These are phyloP conservation scores for Hyphodiscus hymeniophilus DNA, from an alignment of 495 filamentous ascomycete species.

Conservation along the genomic window DNA sequence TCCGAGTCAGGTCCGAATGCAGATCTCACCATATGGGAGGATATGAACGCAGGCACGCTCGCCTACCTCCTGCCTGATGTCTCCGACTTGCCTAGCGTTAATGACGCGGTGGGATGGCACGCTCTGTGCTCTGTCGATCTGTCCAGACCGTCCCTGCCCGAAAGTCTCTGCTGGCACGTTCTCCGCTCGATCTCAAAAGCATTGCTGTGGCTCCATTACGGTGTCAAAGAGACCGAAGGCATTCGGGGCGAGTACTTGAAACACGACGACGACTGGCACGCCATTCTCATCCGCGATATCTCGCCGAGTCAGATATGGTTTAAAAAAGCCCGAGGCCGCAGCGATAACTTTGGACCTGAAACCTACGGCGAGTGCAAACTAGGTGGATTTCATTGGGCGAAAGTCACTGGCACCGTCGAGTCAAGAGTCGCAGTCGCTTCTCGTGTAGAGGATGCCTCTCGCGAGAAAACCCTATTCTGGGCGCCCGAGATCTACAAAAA, in stretches of 20 bases:
- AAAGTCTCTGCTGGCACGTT: constrained; percentile 22
- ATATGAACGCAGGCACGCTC: constrained; percentile 19
- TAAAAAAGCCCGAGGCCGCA: constrained; percentile 31
- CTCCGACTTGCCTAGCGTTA: not conserved
- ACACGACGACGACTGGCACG: constrained; percentile 32
- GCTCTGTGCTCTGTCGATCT: constrained; percentile 11
- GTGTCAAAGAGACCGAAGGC: constrained; percentile 17
- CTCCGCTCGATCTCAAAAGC: constrained; percentile 12
- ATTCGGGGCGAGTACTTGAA: constrained; percentile 12
- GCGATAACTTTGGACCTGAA: too few species aligned
- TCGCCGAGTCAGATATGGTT: constrained; percentile 35
- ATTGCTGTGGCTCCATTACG: constrained; percentile 21
- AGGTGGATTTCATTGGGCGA: constrained; percentile 31
- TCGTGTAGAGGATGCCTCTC: constrained; percentile 2
- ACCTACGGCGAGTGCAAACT: constrained; percentile 41
- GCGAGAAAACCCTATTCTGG: constrained; percentile 13
- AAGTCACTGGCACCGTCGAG: constrained; percentile 26
- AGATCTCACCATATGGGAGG: constrained; percentile 20
- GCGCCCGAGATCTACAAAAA: constrained; percentile 17
- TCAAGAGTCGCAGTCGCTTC: constrained; percentile 2
- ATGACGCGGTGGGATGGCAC: constrained; percentile 9
- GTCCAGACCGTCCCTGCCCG: constrained; percentile 18
- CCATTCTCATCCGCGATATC: constrained; percentile 37
- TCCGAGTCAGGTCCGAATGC: not conserved
- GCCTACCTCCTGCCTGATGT: constrained; percentile 13